Percentiles rank a stretch among this genome's conserved stretches.
phyloP scores from a whole-genome alignment of 371 early-diverging fungal genomes.

The Lichtheimia corymbifera region DNA sequence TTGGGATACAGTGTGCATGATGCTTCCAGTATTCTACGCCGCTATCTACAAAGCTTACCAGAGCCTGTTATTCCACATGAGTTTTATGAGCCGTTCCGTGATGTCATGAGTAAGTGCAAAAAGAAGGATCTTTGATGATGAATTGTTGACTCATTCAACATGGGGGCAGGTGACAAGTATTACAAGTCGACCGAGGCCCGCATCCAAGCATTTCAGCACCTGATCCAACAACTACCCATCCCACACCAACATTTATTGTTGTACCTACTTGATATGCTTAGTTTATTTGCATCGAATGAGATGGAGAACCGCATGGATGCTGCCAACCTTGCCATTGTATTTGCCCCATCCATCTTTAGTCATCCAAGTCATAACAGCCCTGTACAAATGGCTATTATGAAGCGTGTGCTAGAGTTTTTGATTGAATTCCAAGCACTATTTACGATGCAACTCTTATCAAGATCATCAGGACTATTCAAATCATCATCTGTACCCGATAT shows the following conservation, averaged over 20 bases:
- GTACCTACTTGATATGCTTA: slow-evolving; percentile 62
- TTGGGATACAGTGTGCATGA: slow-evolving; percentile 63
- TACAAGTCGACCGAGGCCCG: slow-evolving; percentile 15
- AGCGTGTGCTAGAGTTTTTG: slow-evolving; percentile 58
- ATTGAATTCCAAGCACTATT: slow-evolving; percentile 54
- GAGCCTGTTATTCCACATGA: slow-evolving; percentile 62
- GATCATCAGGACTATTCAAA: slow-evolving; percentile 3
- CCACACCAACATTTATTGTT: slow-evolving; percentile 62
- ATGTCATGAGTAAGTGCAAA: slow-evolving; percentile 47
- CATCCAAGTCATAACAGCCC: slow-evolving; percentile 61
- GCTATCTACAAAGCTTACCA: slow-evolving; percentile 62
- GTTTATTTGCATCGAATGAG: slow-evolving; percentile 55
- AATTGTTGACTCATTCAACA: not conserved
- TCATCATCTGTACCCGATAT: not conserved
- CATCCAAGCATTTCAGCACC: slow-evolving; percentile 50
- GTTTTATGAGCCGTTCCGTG: slow-evolving; percentile 61
- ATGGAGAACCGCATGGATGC: slow-evolving; percentile 55
- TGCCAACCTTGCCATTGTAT: slow-evolving; percentile 63
- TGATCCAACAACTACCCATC: slow-evolving; percentile 57
- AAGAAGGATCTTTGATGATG: not conserved
- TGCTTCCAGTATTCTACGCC: slow-evolving; percentile 60
- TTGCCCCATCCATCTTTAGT: slow-evolving; percentile 59
- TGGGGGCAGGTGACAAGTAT: slow-evolving; percentile 9
- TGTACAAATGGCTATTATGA: slow-evolving; percentile 58
- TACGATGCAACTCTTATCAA: slow-evolving; percentile 19